phyloP scores from a whole-genome alignment of 1,284 basidiomycete species.

The Neonothopanus nambi region DNA sequence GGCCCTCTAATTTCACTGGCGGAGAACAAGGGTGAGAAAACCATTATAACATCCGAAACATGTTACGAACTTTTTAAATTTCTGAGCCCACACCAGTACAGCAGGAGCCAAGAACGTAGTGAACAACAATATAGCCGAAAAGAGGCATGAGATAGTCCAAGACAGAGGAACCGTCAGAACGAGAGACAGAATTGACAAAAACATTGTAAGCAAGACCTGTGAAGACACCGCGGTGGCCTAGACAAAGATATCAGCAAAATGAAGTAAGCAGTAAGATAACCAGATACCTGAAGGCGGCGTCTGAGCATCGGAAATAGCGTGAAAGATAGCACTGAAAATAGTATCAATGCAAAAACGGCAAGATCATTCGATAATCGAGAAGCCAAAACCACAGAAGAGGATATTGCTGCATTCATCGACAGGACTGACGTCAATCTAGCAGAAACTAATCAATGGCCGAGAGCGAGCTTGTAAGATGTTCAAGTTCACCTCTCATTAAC shows the following conservation, averaged over 20 bases:
- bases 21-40: conserved; percentile 13
- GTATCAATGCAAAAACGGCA: conserved; percentile 88
- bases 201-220: conserved; percentile 52
- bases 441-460: too few species aligned
- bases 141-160: conserved; percentile 49
- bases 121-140: conserved; percentile 48
- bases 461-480: conserved; percentile 32
- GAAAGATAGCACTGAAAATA: conserved; percentile 86
- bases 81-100: conserved; percentile 78
- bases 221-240: conserved; percentile 20
- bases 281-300: conserved; percentile 72
- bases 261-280: conserved; percentile 13
- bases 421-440: conserved; percentile 83
- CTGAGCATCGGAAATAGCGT: conserved; percentile 84
- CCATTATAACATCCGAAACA: conserved; percentile 1
- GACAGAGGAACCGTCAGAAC: conserved; percentile 55
- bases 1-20: conserved; percentile 56
- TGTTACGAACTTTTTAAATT: conserved; percentile 72
- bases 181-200: conserved; percentile 49
- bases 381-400: conserved; percentile 91
- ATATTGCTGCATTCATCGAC: conserved; percentile 94
- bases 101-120: conserved; percentile 72
- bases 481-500: conserved; percentile 40
- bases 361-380: conserved; percentile 84
- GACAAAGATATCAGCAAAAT: conserved; percentile 9